Base-by-base conservation (phyloP, 2,329 filamentous ascomycete species). In the Penicillium sp. region DNA sequence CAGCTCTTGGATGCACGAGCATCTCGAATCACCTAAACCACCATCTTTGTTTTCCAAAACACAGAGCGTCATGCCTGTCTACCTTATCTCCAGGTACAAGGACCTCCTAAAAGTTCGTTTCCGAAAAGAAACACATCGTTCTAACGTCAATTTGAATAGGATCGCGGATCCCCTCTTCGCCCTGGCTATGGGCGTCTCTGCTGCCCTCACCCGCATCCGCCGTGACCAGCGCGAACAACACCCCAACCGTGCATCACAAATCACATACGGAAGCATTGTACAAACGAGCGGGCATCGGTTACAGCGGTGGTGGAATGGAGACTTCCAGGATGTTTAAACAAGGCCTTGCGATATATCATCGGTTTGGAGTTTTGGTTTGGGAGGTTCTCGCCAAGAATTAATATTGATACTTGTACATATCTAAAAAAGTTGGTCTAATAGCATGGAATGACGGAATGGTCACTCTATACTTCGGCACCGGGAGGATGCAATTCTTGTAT, bases 81-180 rank as follows among this genome's bases (percentile, higher is more conserved):
- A 76, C 63, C 65, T 78, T 42, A 74, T 78, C 55, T 76, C 74
- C 45, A 76, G 73, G 74, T 76, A 72, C 5, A 34, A 18, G 22
- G 16, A 26, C 9, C n/a, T 7, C 16, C 16, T 60, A 60, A 29
- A 14, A 32, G 10, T 47, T 16, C 11, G 2, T 18, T 11, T 18
- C 20, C 29, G 16, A 18, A 14, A 18, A 45, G 22, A 18, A 24
- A 34, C 16, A 5, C 16, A 31, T 42, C 14, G 47, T 46, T 34
- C 40, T 50, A 48, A 32, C 31, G n/a, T 48, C 46, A 34, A 53
- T 42, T 8, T 20, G 31, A 55, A 59, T 44, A 82, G 80, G 67
- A 61, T 79, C 57, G 76, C 73, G 6, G 82, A 85, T 64, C 82
- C 82, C 32, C 53, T 84, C 56, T 85, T 85, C 63, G 81, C 82